phyloP scores from a whole-genome alignment of 495 filamentous ascomycete species.

The Pyrenopolyporus hunteri region DNA sequence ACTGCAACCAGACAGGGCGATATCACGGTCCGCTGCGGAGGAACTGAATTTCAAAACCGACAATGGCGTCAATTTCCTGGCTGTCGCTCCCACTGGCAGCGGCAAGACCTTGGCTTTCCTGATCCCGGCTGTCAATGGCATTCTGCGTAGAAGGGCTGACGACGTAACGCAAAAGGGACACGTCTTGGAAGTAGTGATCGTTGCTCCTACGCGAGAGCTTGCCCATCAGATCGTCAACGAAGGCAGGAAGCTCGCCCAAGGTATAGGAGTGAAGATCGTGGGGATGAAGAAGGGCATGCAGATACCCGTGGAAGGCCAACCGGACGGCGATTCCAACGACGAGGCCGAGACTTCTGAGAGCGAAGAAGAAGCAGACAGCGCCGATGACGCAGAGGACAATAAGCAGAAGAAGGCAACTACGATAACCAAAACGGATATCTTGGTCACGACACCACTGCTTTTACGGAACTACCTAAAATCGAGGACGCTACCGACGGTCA shows the following conservation, averaged over 20 bases:
- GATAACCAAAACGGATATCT: constrained; percentile 74
- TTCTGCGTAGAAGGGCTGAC: constrained; percentile 59
- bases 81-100: constrained; percentile 92
- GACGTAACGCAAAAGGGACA: constrained; percentile 49
- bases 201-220: constrained; percentile 93
- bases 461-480: constrained; percentile 75
- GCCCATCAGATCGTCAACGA: constrained; percentile 93
- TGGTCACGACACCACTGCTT: constrained; percentile 85
- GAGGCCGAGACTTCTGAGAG: constrained; percentile 41
- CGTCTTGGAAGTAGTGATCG: constrained; percentile 70
- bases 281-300: constrained; percentile 86
- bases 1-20: constrained; percentile 57
- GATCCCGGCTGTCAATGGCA: constrained; percentile 79
- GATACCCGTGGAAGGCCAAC: constrained; percentile 57
- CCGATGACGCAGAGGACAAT: constrained; percentile 48
- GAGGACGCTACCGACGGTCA: constrained; percentile 65
- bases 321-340: constrained; percentile 40
- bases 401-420: constrained; percentile 48
- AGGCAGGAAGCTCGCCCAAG: constrained; percentile 76
- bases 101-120: constrained; percentile 96
- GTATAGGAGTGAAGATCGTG: constrained; percentile 79
- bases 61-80: constrained; percentile 70
- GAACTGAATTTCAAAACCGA: constrained; percentile 37
- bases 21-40: constrained; percentile 39
- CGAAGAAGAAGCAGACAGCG: constrained; percentile 51